phyloP scores from a whole-genome alignment of 2,329 filamentous ascomycete species.

The Colletotrichum australisinense region DNA sequence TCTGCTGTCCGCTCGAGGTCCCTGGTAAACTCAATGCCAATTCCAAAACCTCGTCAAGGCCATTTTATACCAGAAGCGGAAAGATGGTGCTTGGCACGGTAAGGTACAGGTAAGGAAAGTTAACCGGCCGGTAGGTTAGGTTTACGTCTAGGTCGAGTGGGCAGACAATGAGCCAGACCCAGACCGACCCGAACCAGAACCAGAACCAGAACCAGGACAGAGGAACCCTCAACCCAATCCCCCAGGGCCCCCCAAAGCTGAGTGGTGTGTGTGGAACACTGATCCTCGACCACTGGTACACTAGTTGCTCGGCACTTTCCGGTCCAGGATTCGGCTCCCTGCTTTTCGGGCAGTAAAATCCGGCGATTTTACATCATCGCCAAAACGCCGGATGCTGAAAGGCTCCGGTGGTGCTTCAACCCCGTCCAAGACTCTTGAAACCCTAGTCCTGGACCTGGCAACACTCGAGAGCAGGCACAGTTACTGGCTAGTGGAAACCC shows the following conservation, averaged over 20 bases:
- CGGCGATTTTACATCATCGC: constrained; percentile 10
- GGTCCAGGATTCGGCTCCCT: constrained; percentile 8
- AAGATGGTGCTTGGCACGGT: constrained; percentile 3
- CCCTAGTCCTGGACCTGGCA: neutral
- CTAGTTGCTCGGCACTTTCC: constrained; percentile 34
- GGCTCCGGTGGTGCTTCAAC: constrained; percentile 5
- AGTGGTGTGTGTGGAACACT: neutral
- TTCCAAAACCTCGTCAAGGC: constrained; percentile 1
- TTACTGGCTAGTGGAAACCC: neutral
- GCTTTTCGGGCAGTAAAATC: constrained; percentile 20
- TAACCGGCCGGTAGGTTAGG: neutral
- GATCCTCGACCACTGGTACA: constrained; percentile 22
- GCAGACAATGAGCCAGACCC: neutral
- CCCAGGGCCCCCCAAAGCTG: neutral
- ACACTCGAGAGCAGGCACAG: neutral
- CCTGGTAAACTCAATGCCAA: neutral
- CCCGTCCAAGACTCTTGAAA: neutral
- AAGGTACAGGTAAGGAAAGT: neutral
- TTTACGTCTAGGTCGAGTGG: neutral
- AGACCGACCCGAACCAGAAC: neutral
- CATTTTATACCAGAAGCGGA: neutral
- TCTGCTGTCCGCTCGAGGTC: neutral
- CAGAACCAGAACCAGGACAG: neutral
- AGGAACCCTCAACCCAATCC: neutral
- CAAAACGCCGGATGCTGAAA: constrained; percentile 25